These are phyloP conservation scores for Talaromyces sp. DNA, from an alignment of 2,329 filamentous ascomycete genomes.

Conservation along the genomic window DNA sequence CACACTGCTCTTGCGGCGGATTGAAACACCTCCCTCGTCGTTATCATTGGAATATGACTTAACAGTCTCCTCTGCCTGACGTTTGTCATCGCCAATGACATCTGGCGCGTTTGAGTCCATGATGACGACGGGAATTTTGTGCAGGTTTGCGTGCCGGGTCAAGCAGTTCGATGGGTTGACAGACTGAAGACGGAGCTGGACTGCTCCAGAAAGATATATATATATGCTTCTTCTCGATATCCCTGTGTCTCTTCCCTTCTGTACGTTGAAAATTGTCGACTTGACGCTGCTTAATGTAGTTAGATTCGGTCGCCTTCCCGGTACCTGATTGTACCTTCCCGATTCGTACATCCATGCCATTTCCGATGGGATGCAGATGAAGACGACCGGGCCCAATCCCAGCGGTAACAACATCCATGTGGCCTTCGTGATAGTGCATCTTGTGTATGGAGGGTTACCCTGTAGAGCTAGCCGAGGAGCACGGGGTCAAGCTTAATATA, in stretches of 20 bases:
- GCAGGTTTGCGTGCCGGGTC: neutral
- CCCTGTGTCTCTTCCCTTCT: neutral
- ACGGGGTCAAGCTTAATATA: too few relatives aligned
- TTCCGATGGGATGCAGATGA: neutral
- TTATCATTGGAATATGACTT: neutral
- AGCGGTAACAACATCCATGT: neutral
- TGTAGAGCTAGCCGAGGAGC: too few relatives aligned
- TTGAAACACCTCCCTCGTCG: constrained; percentile 2
- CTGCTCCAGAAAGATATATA: too few relatives aligned
- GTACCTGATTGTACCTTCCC: neutral
- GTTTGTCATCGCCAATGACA: neutral
- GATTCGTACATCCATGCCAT: neutral
- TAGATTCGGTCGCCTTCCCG: neutral
- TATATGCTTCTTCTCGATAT: neutral
- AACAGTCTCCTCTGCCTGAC: constrained; percentile 1
- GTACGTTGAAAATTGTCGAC: neutral
- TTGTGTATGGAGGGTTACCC: too few relatives aligned
- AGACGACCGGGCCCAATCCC: neutral
- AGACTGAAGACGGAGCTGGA: too few relatives aligned
- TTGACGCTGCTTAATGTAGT: neutral
- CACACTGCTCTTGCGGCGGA: constrained; percentile 24
- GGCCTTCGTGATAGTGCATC: neutral
- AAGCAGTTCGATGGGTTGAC: too few relatives aligned
- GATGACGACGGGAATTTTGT: neutral
- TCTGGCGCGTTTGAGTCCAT: neutral